Percentiles rank a stretch among this genome's conserved stretches.
These are phyloP conservation scores for Tripidium arundinaceum DNA, from an alignment of 202 grass and related monocot species.

Conservation along the genomic window DNA sequence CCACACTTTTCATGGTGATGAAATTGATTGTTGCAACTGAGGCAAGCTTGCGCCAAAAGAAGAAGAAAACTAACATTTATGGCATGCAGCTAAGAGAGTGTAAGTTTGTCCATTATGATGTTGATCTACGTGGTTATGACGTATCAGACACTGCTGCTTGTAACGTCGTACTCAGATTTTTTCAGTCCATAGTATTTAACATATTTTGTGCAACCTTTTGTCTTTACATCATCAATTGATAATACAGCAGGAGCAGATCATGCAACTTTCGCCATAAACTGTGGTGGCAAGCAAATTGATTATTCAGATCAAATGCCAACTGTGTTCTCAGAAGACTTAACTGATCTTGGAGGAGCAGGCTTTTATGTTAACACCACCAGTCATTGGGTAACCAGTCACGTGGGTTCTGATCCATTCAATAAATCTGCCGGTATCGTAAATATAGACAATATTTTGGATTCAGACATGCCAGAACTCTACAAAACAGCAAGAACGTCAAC, in stretches of 20 bases:
- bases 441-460: background rate
- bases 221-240: background rate
- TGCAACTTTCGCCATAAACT: slow-evolving; percentile 45
- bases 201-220: background rate
- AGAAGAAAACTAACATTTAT: background rate
- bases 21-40: background rate
- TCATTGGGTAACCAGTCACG: slow-evolving; percentile 48
- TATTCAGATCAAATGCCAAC: background rate
- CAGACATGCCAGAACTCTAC: slow-evolving; percentile 27
- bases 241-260: slow-evolving; percentile 10
- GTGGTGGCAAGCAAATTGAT: slow-evolving; percentile 36
- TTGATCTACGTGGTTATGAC: background rate
- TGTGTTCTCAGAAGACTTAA: slow-evolving; percentile 31
- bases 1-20: background rate
- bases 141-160: too few species aligned
- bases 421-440: slow-evolving; percentile 25
- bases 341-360: slow-evolving; percentile 35
- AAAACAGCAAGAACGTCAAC: slow-evolving; percentile 53
- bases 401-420: slow-evolving; percentile 32
- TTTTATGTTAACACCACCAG: slow-evolving; percentile 32
- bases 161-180: background rate
- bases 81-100: background rate
- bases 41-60: background rate
- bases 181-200: background rate
- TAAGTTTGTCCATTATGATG: background rate